phyloP scores from a whole-genome alignment of 1,139 yeast genomes.

The Williopsis jadinii region DNA sequence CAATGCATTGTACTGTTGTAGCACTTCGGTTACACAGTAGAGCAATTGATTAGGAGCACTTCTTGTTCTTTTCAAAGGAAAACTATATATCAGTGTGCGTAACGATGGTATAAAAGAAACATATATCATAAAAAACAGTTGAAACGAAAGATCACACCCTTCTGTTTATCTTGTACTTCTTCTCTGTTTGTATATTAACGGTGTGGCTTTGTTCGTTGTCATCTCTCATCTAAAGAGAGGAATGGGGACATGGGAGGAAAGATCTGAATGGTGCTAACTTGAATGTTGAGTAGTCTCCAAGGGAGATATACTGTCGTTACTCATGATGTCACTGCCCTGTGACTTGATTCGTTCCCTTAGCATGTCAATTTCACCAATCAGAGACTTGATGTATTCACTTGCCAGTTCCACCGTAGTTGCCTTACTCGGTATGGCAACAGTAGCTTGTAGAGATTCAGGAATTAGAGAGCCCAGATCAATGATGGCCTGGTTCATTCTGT shows the following conservation, averaged over 20 bases:
- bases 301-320: constrained; percentile 21
- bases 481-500: constrained; percentile 83
- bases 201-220: too few relatives aligned
- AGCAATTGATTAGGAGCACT: too few relatives aligned
- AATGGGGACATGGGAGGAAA: neutral
- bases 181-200: too few relatives aligned
- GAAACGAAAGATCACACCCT: too few relatives aligned
- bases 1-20: too few relatives aligned
- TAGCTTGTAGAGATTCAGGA: constrained; percentile 55
- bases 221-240: too few relatives aligned
- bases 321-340: constrained; percentile 11
- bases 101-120: too few relatives aligned
- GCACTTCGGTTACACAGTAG: too few relatives aligned
- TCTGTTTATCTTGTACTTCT: too few relatives aligned
- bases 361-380: constrained; percentile 39
- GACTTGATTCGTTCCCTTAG: constrained; percentile 22
- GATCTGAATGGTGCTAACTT: neutral
- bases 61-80: too few relatives aligned
- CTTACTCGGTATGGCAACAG: constrained; percentile 64
- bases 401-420: constrained; percentile 95
- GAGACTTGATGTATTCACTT: constrained; percentile 53
- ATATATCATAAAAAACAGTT: too few relatives aligned
- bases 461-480: constrained; percentile 63
- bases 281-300: constrained; percentile 11
- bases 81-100: too few relatives aligned